Evolutionary conservation across 2,329 filamentous ascomycete species (phyloP).

Genomic region (Arthrobotrys megalospora): DNA sequence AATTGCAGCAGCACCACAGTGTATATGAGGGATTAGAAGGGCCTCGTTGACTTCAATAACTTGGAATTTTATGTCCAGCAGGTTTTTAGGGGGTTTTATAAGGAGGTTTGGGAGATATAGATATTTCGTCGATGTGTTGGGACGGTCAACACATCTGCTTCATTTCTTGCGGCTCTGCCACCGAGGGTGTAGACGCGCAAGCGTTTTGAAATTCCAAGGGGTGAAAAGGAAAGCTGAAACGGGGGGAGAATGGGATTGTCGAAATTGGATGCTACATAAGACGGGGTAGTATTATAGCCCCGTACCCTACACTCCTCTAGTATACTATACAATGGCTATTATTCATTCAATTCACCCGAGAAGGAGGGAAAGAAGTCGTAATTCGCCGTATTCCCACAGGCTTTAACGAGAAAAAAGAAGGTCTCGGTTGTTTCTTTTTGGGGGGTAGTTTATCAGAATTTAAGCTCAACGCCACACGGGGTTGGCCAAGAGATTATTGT

Average conservation of each 20-base stretch:
- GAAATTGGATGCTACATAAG: neutral
- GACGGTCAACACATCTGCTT: neutral
- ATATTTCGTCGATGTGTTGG: neutral
- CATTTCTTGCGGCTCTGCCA: neutral
- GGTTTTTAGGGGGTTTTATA: neutral
- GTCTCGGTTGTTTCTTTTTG: conserved; percentile 7
- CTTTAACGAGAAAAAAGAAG: neutral
- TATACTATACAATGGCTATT: neutral
- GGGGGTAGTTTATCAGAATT: neutral
- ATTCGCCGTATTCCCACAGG: neutral
- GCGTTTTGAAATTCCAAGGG: neutral
- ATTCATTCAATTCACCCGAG: neutral
- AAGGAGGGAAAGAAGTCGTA: neutral
- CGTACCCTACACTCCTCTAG: too few relatives aligned
- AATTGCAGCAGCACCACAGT: neutral
- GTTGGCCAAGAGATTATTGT: conserved; percentile 15
- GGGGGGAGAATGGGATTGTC: neutral
- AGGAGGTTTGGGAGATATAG: neutral
- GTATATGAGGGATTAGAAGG: neutral
- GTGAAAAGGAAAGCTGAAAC: conserved; percentile 7
- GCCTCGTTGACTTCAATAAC: neutral
- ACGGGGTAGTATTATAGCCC: neutral
- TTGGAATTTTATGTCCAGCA: neutral
- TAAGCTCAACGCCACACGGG: conserved; percentile 30
- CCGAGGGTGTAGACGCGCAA: neutral